phyloP scores from a whole-genome alignment of 768 basidiomycete genomes.

The Tricholoma saponaceum region DNA sequence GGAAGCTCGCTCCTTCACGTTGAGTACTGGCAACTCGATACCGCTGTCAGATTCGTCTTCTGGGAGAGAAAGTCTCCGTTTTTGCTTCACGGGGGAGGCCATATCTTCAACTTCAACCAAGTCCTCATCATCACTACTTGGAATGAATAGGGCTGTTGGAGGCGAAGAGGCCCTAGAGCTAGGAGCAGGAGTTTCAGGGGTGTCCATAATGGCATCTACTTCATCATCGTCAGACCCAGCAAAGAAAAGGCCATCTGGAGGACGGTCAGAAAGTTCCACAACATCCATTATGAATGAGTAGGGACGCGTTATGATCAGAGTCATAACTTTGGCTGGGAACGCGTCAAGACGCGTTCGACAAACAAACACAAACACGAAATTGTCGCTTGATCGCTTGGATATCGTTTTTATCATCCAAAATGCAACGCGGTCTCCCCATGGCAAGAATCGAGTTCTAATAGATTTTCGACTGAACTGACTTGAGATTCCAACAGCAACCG shows the following conservation, averaged over 20 bases:
- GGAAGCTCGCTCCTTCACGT: slow-evolving; percentile 30
- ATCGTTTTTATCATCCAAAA: slow-evolving; percentile 39
- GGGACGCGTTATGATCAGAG: slow-evolving; percentile 19
- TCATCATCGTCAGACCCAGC: slow-evolving; percentile 55
- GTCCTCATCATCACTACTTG: slow-evolving; percentile 32
- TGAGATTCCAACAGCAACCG: slow-evolving; percentile 67
- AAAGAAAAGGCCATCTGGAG: slow-evolving; percentile 50
- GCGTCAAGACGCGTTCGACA: slow-evolving; percentile 32
- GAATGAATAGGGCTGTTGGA: slow-evolving; percentile 27
- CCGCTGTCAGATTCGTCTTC: slow-evolving; percentile 14
- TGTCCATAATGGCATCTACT: slow-evolving; percentile 20
- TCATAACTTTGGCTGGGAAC: slow-evolving; percentile 20
- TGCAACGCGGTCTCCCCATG: slow-evolving; percentile 85
- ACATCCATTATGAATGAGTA: slow-evolving; percentile 24
- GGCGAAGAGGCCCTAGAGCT: slow-evolving; percentile 13
- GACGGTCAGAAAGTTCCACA: slow-evolving; percentile 20
- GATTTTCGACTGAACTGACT: slow-evolving; percentile 1
- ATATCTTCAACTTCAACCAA: slow-evolving; percentile 1
- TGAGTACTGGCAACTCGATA: slow-evolving; percentile 18
- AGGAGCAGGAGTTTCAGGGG: slow-evolving; percentile 11
- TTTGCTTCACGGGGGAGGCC: slow-evolving; percentile 8
- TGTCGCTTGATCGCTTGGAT: slow-evolving; percentile 20
- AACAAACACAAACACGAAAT: slow-evolving; percentile 37
- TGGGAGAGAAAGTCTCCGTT: slow-evolving; percentile 12
- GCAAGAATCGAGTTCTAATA: slow-evolving; percentile 29